Base-by-base conservation (phyloP, 177 flowering plant species). In the Vitis hybrid region DNA sequence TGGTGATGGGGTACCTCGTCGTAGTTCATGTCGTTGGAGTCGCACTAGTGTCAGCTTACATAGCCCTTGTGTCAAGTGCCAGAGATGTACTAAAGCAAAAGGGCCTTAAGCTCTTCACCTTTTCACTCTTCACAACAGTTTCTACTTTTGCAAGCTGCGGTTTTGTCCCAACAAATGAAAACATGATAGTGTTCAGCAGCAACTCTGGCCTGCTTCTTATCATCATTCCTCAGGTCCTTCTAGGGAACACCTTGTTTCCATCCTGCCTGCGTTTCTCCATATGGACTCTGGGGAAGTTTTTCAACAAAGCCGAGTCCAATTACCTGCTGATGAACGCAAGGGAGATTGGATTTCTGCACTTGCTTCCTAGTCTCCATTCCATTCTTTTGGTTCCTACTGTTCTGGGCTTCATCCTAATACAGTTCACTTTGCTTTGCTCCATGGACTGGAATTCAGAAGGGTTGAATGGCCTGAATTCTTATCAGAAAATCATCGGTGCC, bases 131-230 rank as follows among this genome's bases (percentile, higher is more conserved):
- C 71, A 72, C 83, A 0, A 63, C 68, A 0, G 85, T 86, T 14
- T 88, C 94, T 1, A 75, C 88, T 0, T 84, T 90, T 30, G 21
- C 84, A 1, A 92, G 79, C 60, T 82, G 90, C 55, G 97, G 82
- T 2, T 80, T 83, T 32, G 48, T 85, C 20, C 93, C 97, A 0
- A 88, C 87, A 9, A 91, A 90, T 63, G 94, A 91, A 64, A 88
- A 86, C 81, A 87, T 87, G 94, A 61, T 83, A 0, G 82, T 81
- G 2, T 90, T 91, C 73, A 72, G 61, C 66, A 74, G 76, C 24
- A 82, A 87, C 35, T 75, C 93, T 5, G 89, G 87, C 13, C 90
- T 91, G 3, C 76, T 90, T 0, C 72, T 80, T 14, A 67, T 90
- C 18, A 54, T 91, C 1, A 75, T 87, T 17, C 87, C 91, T 10